Percentiles rank a stretch among this genome's conserved stretches.
Conservation (phyloP, 352 stramenopile species). For the Phytophthora foliorum region DNA sequence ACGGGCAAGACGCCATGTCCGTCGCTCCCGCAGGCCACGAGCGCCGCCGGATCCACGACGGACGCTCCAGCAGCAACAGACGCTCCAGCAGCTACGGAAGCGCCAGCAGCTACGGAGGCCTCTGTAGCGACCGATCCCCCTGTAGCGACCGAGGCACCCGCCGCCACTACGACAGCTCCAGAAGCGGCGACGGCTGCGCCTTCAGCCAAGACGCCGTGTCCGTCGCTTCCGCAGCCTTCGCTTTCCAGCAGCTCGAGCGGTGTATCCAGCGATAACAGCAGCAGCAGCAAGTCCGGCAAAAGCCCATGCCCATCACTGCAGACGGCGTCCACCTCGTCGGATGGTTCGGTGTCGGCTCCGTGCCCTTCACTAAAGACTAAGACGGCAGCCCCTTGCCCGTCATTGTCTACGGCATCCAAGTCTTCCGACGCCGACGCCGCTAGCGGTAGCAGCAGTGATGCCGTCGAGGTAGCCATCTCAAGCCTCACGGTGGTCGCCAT, state of each 20-base stretch:
- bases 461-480: conserved; percentile 5
- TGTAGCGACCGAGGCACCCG: conserved; percentile 8
- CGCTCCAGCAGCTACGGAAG: not conserved
- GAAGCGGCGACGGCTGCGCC: conserved; percentile 1
- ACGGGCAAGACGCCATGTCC: conserved; percentile 36
- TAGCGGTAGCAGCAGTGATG: conserved; percentile 26
- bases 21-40: conserved; percentile 33
- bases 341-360: conserved; percentile 26
- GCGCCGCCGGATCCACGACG: not conserved
- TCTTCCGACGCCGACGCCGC: conserved; percentile 29
- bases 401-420: conserved; percentile 33
- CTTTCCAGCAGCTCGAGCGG: conserved; percentile 29
- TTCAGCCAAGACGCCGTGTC: conserved; percentile 39
- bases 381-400: conserved; percentile 32
- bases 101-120: not conserved
- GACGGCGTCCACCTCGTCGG: conserved; percentile 39
- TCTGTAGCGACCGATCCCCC: conserved; percentile 22
- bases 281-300: conserved; percentile 28
- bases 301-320: conserved; percentile 41
- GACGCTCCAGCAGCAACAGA: conserved; percentile 13
- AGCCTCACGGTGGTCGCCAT: conserved; percentile 19
- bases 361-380: conserved; percentile 27
- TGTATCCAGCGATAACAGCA: conserved; percentile 16
- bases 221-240: conserved; percentile 38
- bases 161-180: not conserved